Percentiles rank a stretch among this genome's conserved stretches.
phyloP scores from a whole-genome alignment of 1,284 basidiomycete genomes.

The Sparassis latifolia region DNA sequence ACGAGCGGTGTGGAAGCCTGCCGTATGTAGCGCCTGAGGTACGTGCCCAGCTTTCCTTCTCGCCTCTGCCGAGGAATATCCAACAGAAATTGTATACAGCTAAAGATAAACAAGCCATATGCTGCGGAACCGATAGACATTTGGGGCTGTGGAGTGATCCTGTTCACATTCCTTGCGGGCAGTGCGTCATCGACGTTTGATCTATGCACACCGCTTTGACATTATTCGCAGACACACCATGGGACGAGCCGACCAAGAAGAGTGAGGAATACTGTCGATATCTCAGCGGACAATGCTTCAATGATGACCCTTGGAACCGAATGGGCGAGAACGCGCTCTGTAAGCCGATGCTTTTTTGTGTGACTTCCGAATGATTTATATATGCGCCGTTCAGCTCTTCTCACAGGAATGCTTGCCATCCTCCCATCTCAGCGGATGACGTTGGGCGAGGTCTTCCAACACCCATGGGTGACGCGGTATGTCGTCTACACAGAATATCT shows the following conservation, averaged over 20 bases:
- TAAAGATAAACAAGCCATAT: constrained; percentile 58
- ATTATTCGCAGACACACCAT: constrained; percentile 78
- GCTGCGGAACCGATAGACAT: constrained; percentile 90
- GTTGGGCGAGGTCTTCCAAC: constrained; percentile 60
- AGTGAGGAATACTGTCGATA: constrained; percentile 82
- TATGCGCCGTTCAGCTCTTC: constrained; percentile 43
- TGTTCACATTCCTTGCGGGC: constrained; percentile 88
- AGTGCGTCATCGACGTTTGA: constrained; percentile 50
- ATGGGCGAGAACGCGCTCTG: constrained; percentile 57
- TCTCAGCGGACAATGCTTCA: constrained; percentile 68
- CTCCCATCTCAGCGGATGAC: constrained; percentile 69
- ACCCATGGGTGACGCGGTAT: constrained; percentile 79
- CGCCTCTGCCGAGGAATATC: neutral
- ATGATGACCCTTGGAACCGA: constrained; percentile 78
- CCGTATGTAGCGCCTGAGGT: constrained; percentile 97
- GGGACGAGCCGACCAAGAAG: constrained; percentile 86
- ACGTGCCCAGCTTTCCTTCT: constrained; percentile 10
- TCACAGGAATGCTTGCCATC: constrained; percentile 70
- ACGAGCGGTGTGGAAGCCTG: constrained; percentile 86
- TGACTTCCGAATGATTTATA: constrained; percentile 3
- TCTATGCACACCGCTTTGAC: neutral
- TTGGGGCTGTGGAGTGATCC: constrained; percentile 95
- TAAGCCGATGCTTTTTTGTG: constrained; percentile 27
- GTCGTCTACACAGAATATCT: constrained; percentile 9
- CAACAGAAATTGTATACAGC: constrained; percentile 24